These are phyloP conservation scores for Paramecium tetraurelia DNA, from an alignment of 73 alveolate genomes.

Conservation along the genomic window DNA sequence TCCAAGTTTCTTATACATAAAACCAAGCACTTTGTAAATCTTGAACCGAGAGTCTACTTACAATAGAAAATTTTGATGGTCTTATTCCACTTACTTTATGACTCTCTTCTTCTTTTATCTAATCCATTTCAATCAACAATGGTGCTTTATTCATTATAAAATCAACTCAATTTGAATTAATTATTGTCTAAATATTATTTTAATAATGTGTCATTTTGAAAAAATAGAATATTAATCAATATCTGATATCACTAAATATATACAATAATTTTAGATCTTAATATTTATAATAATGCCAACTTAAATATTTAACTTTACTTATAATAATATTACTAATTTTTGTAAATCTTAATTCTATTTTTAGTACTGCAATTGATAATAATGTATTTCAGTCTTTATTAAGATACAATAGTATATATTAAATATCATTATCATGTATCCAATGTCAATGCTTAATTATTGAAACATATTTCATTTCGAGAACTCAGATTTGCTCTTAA, in stretches of 20 bases:
- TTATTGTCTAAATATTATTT: neutral
- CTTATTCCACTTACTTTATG: neutral
- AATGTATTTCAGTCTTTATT: neutral
- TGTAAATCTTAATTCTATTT: neutral
- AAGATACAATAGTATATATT: neutral
- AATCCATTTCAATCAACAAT: neutral
- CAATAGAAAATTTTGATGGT: neutral
- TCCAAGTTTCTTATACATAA: slow-evolving; percentile 22
- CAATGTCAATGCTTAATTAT: neutral
- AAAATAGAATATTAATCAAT: neutral
- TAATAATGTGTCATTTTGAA: neutral
- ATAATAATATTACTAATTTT: neutral
- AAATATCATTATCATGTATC: neutral
- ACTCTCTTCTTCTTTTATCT: neutral
- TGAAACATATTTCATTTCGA: neutral
- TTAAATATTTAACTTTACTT: neutral
- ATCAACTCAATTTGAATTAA: neutral
- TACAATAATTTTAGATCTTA: neutral
- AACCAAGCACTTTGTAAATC: neutral
- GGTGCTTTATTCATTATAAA: neutral
- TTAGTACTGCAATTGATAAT: neutral
- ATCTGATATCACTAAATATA: neutral
- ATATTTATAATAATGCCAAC: neutral
- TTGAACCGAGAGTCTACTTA: slow-evolving; percentile 4
- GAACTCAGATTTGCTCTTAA: neutral